These are phyloP conservation scores for Mycena indigotica DNA, from an alignment of 768 basidiomycete genomes.

Conservation along the genomic window DNA sequence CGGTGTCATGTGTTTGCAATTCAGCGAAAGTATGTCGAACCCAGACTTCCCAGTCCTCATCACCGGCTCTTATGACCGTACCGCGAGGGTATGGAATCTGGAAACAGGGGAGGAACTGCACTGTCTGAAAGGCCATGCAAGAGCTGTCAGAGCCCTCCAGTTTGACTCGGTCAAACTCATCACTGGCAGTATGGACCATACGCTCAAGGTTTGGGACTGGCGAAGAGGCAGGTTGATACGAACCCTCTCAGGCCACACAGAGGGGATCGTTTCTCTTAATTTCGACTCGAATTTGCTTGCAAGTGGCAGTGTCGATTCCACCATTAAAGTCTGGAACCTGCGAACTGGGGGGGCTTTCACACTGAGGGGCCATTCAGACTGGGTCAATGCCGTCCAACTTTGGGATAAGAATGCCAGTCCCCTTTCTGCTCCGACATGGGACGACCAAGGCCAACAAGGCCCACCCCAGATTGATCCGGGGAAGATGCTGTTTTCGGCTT, in stretches of 20 bases:
- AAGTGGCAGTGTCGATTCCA: constrained; percentile 91
- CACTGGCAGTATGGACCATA: constrained; percentile 95
- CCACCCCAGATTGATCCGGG: constrained; percentile 68
- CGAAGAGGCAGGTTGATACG: constrained; percentile 84
- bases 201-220: constrained; percentile 97
- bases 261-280: constrained; percentile 87
- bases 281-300: constrained; percentile 92
- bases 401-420: constrained; percentile 68
- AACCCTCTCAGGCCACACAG: constrained; percentile 87
- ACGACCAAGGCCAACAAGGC: constrained; percentile 29
- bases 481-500: constrained; percentile 96
- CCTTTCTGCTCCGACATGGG: constrained; percentile 35
- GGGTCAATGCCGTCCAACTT: constrained; percentile 93
- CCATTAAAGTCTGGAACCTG: constrained; percentile 94
- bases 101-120: constrained; percentile 86
- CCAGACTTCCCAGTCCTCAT: constrained; percentile 92
- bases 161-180: constrained; percentile 96
- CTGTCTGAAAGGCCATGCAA: constrained; percentile 85
- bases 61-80: constrained; percentile 96
- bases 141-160: constrained; percentile 90
- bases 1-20: constrained; percentile 97
- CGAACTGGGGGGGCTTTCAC: constrained; percentile 90
- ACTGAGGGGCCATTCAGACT: constrained; percentile 88
- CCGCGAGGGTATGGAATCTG: constrained; percentile 93
- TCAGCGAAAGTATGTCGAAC: constrained; percentile 79